Base-by-base conservation (phyloP, 2,329 filamentous ascomycete genomes). In the Cladosporium velox region DNA sequence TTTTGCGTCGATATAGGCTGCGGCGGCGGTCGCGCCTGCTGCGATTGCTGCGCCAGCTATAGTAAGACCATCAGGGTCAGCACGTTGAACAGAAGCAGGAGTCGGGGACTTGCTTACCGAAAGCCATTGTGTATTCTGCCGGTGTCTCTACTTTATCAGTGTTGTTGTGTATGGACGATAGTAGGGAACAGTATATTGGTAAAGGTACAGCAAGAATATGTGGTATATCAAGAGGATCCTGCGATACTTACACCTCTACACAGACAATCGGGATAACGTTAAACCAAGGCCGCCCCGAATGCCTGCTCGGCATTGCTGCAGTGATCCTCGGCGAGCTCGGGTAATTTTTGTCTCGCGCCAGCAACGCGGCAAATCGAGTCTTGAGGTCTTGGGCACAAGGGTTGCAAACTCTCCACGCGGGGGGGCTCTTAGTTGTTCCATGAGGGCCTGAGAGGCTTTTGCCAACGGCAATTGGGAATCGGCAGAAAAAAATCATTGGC, bases 1-100 rank as follows among this genome's bases (percentile, higher is more conserved):
- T 79, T 90, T 91, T 65, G 87, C 90, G 73, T 93, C 86, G 61
- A 91, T 79, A 71, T 91, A 91, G 18, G 84, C 82, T 52, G 65
- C 59, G 18, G 65, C 65, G 26, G 65, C 59, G 21, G 65, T 54
- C 8, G 62, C 55, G 32, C 64, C 64, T 54, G 51, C 61, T 64
- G 64, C 64, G 58, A 65, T 59, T 28, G 64, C 57, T 60, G 57
- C 64, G 28, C 64, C 58, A 21, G 64, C 64, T 59, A 24, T 15
- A 24, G 24, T 24, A 38, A 12, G 54, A 26, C 52, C 28, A 28
- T 34, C 14, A 24, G 21, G 26, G 55, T 65, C 24, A 49, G 51
- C 38, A 34, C 26, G 41, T 49, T 60, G 24, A 32, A 55, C 30
- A 32, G n/a, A 30, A 52, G 11, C 8, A 55, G 57, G 26, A 18